These are phyloP conservation scores for Lachancea sp. DNA, from an alignment of 805 yeast species.

Conservation along the genomic window DNA sequence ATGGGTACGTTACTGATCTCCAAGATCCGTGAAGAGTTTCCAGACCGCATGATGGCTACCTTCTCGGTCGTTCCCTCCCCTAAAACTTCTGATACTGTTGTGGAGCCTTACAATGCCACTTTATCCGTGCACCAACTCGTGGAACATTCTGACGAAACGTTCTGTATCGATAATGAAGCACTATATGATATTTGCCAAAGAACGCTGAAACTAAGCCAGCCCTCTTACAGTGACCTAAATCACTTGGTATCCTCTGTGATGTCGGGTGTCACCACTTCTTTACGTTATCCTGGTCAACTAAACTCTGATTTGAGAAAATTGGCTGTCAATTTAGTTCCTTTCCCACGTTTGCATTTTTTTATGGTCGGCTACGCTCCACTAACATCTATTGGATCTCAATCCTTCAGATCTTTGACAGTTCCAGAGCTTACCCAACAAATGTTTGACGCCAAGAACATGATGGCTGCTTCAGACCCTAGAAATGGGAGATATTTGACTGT, in stretches of 20 bases:
- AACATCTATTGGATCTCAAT: conserved; percentile 71
- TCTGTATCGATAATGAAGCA: conserved; percentile 94
- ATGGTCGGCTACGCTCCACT: conserved; percentile 94
- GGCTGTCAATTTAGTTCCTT: conserved; percentile 91
- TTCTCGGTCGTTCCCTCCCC: conserved; percentile 92
- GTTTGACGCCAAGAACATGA: conserved; percentile 88
- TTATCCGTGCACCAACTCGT: conserved; percentile 86
- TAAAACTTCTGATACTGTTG: conserved; percentile 86
- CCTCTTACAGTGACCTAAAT: conserved; percentile 73
- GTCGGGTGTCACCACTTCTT: conserved; percentile 92
- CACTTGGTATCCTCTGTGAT: conserved; percentile 80
- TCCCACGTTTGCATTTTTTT: conserved; percentile 92
- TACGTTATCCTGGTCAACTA: conserved; percentile 92
- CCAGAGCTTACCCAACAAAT: conserved; percentile 91
- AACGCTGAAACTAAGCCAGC: conserved; percentile 75
- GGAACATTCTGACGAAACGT: conserved; percentile 86
- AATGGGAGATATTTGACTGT: conserved; percentile 88
- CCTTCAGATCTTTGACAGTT: conserved; percentile 78
- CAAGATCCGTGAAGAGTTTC: conserved; percentile 84
- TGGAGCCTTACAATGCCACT: conserved; percentile 92
- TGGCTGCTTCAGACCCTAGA: conserved; percentile 92
- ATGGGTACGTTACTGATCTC: conserved; percentile 87
- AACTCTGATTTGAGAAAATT: conserved; percentile 88
- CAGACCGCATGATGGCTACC: conserved; percentile 94
- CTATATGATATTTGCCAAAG: conserved; percentile 82